Evolutionary conservation across 2,329 filamentous ascomycete genomes (phyloP).

Genomic region (Colletotrichum sp.): DNA sequence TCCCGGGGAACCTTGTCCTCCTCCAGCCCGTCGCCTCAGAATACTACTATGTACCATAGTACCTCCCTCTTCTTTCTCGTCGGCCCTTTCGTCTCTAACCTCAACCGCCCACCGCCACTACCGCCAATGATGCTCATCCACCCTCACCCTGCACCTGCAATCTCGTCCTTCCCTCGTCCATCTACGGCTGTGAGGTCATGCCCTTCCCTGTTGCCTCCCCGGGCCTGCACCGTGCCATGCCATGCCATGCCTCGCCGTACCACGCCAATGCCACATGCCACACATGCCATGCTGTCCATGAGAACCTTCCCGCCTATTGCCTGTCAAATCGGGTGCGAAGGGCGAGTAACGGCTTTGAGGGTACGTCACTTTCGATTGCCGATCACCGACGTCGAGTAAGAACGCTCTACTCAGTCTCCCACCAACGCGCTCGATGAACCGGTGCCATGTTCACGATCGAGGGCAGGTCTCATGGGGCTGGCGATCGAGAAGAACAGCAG

Average conservation of each 20-base stretch:
- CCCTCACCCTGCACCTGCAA: not conserved
- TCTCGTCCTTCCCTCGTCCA: not conserved
- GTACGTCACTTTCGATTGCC: not conserved
- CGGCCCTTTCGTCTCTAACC: not conserved
- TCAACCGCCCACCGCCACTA: not conserved
- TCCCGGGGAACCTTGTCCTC: conserved; percentile 4
- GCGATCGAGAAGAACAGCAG: not conserved
- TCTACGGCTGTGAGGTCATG: not conserved
- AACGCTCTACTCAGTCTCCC: not conserved
- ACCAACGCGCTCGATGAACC: not conserved
- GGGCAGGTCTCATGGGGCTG: not conserved
- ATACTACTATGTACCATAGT: not conserved
- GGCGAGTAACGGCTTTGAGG: not conserved
- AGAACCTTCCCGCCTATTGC: not conserved
- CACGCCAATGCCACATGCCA: not conserved
- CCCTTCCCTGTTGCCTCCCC: not conserved
- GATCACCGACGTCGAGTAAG: conserved; percentile 3
- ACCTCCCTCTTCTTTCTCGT: not conserved
- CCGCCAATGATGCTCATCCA: not conserved
- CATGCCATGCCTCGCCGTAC: not conserved
- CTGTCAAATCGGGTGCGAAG: not conserved
- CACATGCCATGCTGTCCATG: not conserved
- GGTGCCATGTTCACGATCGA: conserved; percentile 3
- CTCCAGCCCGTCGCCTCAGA: not conserved
- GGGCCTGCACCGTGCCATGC: not conserved